Percentiles rank a stretch among this genome's conserved stretches.
Evolutionary conservation across 441 rosid genomes (phyloP).

Genomic region (Metrosideros polymorpha): DNA sequence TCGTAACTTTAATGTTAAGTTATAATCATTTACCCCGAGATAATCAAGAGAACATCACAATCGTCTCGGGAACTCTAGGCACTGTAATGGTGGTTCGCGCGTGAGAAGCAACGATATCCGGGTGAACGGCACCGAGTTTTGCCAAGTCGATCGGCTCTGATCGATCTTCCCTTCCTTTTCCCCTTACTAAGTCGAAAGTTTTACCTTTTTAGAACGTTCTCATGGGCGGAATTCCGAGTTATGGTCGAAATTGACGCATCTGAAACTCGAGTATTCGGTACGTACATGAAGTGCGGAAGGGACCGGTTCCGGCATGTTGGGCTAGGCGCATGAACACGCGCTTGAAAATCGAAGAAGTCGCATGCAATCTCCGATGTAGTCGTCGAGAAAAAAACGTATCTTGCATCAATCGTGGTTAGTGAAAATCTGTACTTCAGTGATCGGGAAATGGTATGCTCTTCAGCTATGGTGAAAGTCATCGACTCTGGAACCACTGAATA

Average conservation of each 20-base stretch:
- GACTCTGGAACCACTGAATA: not conserved
- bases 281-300: not conserved
- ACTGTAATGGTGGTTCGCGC: not conserved
- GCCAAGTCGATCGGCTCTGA: not conserved
- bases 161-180: not conserved
- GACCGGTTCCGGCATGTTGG: not conserved
- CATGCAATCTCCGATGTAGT: not conserved
- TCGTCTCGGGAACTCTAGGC: not conserved
- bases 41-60: not conserved
- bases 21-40: not conserved
- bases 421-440: not conserved
- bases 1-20: not conserved
- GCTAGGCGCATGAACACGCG: not conserved
- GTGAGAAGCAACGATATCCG: not conserved
- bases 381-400: not conserved
- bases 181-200: not conserved
- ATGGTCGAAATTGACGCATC: not conserved
- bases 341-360: not conserved
- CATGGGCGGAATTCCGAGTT: not conserved
- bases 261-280: not conserved
- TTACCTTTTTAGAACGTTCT: not conserved
- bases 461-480: not conserved
- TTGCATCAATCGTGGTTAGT: not conserved
- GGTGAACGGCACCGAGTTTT: not conserved
- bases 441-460: not conserved